Evolutionary conservation across 1,284 basidiomycete species (phyloP).

Genomic region (Filobasidium uniguttulatum): DNA sequence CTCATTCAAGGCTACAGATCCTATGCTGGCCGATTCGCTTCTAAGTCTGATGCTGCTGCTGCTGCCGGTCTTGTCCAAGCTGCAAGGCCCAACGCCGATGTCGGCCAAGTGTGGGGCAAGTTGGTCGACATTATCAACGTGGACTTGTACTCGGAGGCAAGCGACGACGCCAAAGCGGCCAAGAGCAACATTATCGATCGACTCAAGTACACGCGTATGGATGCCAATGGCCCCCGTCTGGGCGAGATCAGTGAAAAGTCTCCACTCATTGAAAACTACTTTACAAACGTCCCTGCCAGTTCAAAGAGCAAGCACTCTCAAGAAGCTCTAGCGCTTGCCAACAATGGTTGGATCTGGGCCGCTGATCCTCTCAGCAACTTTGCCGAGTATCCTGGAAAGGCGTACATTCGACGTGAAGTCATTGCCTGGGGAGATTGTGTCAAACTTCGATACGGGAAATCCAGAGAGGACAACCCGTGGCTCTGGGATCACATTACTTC

Average conservation of each 20-base stretch:
- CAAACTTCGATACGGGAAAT: slow-evolving; percentile 80
- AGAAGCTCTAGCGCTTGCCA: slow-evolving; percentile 65
- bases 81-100: slow-evolving; percentile 39
- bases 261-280: slow-evolving; percentile 76
- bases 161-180: slow-evolving; percentile 62
- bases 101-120: slow-evolving; percentile 56
- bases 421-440: slow-evolving; percentile 98
- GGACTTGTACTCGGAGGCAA: slow-evolving; percentile 69
- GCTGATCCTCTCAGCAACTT: slow-evolving; percentile 92
- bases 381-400: slow-evolving; percentile 85
- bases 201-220: slow-evolving; percentile 64
- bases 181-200: slow-evolving; percentile 61
- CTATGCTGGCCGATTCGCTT: slow-evolving; percentile 53
- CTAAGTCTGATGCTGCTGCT: slow-evolving; percentile 52
- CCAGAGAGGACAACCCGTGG: slow-evolving; percentile 74
- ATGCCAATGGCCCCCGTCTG: slow-evolving; percentile 66
- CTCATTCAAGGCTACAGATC: slow-evolving; percentile 48
- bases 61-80: slow-evolving; percentile 53
- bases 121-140: slow-evolving; percentile 78
- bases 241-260: slow-evolving; percentile 58
- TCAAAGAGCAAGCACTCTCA: slow-evolving; percentile 48
- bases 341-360: slow-evolving; percentile 99
- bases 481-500: slow-evolving; percentile 86
- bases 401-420: slow-evolving; percentile 87
- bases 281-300: slow-evolving; percentile 59